Evolutionary conservation across 805 yeast genomes (phyloP).

Genomic region (Teunomyces aglyptinius): DNA sequence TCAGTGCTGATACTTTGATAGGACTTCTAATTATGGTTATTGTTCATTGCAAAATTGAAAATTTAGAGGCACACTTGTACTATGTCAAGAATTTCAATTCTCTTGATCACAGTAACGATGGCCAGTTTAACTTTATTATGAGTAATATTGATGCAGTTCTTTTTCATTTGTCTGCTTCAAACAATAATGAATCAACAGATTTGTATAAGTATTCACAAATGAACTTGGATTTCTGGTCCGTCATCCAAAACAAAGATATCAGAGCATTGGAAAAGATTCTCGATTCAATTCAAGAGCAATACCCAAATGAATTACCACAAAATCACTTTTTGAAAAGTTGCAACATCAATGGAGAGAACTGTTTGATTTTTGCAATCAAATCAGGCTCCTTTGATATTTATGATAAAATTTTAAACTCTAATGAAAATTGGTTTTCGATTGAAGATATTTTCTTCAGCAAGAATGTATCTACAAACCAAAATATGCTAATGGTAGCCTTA

Average conservation of each 20-base stretch:
- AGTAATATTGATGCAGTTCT: conserved; percentile 84
- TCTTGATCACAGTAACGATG: conserved; percentile 36
- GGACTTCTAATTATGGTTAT: conserved; percentile 72
- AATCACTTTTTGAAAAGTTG: conserved; percentile 22
- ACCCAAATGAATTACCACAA: conserved; percentile 14
- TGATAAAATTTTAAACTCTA: conserved; percentile 41
- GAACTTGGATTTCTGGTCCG: conserved; percentile 56
- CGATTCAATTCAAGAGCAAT: neutral
- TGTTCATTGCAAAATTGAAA: conserved; percentile 54
- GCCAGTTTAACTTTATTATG: conserved; percentile 70
- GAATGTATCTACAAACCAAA: conserved; percentile 49
- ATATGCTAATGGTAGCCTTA: conserved; percentile 62
- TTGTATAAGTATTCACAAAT: conserved; percentile 41
- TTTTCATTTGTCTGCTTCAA: conserved; percentile 46
- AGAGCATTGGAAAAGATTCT: conserved; percentile 10
- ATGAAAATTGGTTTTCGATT: conserved; percentile 51
- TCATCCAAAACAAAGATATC: conserved; percentile 37
- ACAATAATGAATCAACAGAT: conserved; percentile 25
- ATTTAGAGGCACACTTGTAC: conserved; percentile 60
- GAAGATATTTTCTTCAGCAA: conserved; percentile 69
- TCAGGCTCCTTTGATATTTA: conserved; percentile 47
- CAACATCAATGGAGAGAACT: conserved; percentile 62
- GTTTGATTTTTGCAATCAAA: conserved; percentile 60
- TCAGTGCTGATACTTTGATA: conserved; percentile 82
- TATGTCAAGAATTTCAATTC: conserved; percentile 64